These are phyloP conservation scores for Trichoderma breve DNA, from an alignment of 2,329 filamentous ascomycete genomes.

Conservation along the genomic window DNA sequence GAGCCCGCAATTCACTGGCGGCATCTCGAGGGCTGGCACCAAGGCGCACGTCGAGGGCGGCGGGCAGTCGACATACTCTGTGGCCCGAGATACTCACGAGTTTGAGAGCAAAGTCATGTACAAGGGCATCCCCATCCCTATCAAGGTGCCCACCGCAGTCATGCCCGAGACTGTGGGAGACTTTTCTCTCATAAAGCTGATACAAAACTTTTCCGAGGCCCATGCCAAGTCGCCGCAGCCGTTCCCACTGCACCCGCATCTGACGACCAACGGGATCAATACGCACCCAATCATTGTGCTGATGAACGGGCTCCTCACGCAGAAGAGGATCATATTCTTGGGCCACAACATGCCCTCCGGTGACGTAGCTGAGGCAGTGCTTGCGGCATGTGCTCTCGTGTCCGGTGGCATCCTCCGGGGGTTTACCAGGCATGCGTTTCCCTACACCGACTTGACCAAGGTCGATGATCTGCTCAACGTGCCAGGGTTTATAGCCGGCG, in stretches of 20 bases:
- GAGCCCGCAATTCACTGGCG: slow-evolving; percentile 43
- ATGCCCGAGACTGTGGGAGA: slow-evolving; percentile 96
- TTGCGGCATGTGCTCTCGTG: slow-evolving; percentile 91
- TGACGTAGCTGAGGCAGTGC: slow-evolving; percentile 94
- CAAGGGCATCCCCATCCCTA: slow-evolving; percentile 92
- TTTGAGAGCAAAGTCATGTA: slow-evolving; percentile 95
- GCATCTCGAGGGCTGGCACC: slow-evolving; percentile 60
- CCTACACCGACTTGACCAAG: slow-evolving; percentile 96
- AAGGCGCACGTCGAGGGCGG: slow-evolving; percentile 62
- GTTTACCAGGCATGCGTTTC: slow-evolving; percentile 94
- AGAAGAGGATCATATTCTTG: slow-evolving; percentile 94
- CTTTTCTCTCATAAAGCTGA: slow-evolving; percentile 95
- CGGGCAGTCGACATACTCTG: slow-evolving; percentile 61
- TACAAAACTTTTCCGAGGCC: slow-evolving; percentile 84
- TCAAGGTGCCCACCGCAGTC: slow-evolving; percentile 91
- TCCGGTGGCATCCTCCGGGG: slow-evolving; percentile 90
- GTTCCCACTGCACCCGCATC: slow-evolving; percentile 82
- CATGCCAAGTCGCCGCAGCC: slow-evolving; percentile 81
- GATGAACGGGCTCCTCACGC: slow-evolving; percentile 89
- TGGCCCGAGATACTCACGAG: slow-evolving; percentile 94
- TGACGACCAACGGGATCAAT: slow-evolving; percentile 84
- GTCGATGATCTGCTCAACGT: slow-evolving; percentile 95
- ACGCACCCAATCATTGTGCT: slow-evolving; percentile 96
- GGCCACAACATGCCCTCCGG: slow-evolving; percentile 94
- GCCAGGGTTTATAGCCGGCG: slow-evolving; percentile 94